Conservation (phyloP, 2,329 filamentous ascomycete species). For the Diaporthe ampelina region DNA sequence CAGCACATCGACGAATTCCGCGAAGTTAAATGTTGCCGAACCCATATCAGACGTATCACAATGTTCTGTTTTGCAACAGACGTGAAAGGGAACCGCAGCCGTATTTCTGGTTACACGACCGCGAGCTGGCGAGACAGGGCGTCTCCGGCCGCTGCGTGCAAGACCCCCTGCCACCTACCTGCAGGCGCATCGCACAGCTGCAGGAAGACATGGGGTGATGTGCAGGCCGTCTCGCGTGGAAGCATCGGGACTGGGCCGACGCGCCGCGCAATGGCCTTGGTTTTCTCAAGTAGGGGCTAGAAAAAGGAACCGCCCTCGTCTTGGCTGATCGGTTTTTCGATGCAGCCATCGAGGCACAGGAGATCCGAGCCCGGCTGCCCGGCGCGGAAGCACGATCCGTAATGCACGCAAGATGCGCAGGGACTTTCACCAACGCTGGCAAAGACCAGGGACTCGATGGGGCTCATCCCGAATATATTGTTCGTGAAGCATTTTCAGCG, state of each 20-base stretch:
- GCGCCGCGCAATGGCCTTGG: slow-evolving; percentile 9
- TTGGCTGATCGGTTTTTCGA: slow-evolving; percentile 7
- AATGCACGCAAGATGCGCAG: slow-evolving; percentile 16
- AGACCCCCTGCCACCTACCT: not conserved
- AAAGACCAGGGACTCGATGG: not conserved
- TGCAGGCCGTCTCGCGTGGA: slow-evolving; percentile 12
- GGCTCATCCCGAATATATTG: not conserved
- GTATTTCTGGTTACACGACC: slow-evolving; percentile 14
- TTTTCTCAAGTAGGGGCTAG: not conserved
- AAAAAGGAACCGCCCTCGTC: slow-evolving; percentile 8
- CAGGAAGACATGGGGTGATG: slow-evolving; percentile 13
- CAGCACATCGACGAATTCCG: not conserved
- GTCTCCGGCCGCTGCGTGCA: slow-evolving; percentile 5
- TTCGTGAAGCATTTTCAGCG: not conserved
- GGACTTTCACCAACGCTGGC: slow-evolving; percentile 21
- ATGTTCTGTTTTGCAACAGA: not conserved
- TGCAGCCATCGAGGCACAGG: not conserved
- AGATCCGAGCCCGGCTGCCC: slow-evolving; percentile 17
- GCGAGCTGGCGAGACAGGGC: slow-evolving; percentile 24
- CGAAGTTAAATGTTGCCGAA: slow-evolving; percentile 2
- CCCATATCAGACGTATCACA: slow-evolving; percentile 30
- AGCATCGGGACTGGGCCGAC: slow-evolving; percentile 23
- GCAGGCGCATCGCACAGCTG: slow-evolving; percentile 18
- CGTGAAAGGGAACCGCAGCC: slow-evolving; percentile 19
- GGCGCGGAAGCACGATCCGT: not conserved